Conservation (phyloP, 805 yeast genomes). For the Saccharomycopsis sp. region DNA sequence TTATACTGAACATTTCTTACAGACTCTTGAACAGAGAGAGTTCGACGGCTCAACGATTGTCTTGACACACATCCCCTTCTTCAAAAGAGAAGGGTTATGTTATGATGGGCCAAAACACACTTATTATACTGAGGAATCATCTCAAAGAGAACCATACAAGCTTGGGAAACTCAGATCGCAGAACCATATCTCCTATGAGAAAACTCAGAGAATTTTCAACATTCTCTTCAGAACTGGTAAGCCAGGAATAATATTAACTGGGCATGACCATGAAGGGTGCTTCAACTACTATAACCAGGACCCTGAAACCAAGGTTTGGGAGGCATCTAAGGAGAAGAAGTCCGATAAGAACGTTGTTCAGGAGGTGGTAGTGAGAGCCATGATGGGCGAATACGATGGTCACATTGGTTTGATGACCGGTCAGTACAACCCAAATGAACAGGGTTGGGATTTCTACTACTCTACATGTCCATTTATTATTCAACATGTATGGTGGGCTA, state of each 20-base stretch:
- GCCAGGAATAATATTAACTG: slow-evolving; percentile 80
- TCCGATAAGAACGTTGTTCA: slow-evolving; percentile 36
- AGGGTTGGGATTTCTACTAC: slow-evolving; percentile 62
- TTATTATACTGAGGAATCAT: slow-evolving; percentile 49
- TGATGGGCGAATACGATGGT: slow-evolving; percentile 96
- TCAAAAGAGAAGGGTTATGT: slow-evolving; percentile 76
- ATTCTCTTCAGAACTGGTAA: slow-evolving; percentile 60
- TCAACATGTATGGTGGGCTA: slow-evolving; percentile 95
- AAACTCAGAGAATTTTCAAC: slow-evolving; percentile 61
- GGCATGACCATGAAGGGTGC: slow-evolving; percentile 97
- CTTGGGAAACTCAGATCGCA: slow-evolving; percentile 72
- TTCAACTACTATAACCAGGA: slow-evolving; percentile 54
- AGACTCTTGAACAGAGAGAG: slow-evolving; percentile 45
- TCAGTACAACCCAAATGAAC: slow-evolving; percentile 38
- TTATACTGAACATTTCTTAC: slow-evolving; percentile 69
- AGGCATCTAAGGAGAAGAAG: slow-evolving; percentile 39
- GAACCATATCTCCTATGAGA: slow-evolving; percentile 68
- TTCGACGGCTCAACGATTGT: slow-evolving; percentile 77
- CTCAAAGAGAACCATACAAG: slow-evolving; percentile 54
- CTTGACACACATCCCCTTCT: slow-evolving; percentile 85
- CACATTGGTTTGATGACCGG: slow-evolving; percentile 83
- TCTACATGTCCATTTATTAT: slow-evolving; percentile 72
- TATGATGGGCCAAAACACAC: slow-evolving; percentile 75
- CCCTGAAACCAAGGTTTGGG: slow-evolving; percentile 44
- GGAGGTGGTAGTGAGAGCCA: slow-evolving; percentile 82